Conservation (phyloP, 208 protist species). For the Leishmania gerbilli region DNA sequence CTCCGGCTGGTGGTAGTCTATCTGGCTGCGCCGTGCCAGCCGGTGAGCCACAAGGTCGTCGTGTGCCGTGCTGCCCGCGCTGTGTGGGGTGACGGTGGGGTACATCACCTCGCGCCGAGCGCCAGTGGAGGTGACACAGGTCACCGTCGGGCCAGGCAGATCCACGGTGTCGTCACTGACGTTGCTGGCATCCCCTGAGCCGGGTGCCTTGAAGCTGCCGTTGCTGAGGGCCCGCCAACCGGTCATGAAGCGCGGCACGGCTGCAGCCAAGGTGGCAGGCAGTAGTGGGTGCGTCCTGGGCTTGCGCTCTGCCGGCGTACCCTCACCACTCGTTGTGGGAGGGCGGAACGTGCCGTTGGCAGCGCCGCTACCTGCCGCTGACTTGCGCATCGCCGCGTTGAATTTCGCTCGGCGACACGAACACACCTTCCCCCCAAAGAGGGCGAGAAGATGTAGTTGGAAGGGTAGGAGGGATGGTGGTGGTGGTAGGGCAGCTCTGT, state of each 20-base stretch:
- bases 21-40: constrained; percentile 52
- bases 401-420: neutral
- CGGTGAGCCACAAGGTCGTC: constrained; percentile 16
- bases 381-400: constrained; percentile 17
- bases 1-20: constrained; percentile 81
- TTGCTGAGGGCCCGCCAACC: constrained; percentile 17
- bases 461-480: neutral
- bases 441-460: neutral
- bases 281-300: constrained; percentile 16
- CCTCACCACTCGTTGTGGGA: constrained; percentile 23
- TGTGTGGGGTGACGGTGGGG: constrained; percentile 12
- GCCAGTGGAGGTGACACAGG: constrained; percentile 24
- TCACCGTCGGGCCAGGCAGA: constrained; percentile 18
- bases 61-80: constrained; percentile 2
- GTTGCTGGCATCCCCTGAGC: neutral
- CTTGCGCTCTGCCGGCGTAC: constrained; percentile 8
- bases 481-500: neutral
- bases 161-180: neutral
- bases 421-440: neutral
- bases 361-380: constrained; percentile 21
- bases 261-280: constrained; percentile 13
- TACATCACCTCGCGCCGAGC: constrained; percentile 27
- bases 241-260: constrained; percentile 35
- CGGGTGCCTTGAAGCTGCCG: constrained; percentile 7
- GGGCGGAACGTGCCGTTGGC: constrained; percentile 42